Evolutionary conservation across 345 rosid species (phyloP).

Genomic region (Acer campestre): DNA sequence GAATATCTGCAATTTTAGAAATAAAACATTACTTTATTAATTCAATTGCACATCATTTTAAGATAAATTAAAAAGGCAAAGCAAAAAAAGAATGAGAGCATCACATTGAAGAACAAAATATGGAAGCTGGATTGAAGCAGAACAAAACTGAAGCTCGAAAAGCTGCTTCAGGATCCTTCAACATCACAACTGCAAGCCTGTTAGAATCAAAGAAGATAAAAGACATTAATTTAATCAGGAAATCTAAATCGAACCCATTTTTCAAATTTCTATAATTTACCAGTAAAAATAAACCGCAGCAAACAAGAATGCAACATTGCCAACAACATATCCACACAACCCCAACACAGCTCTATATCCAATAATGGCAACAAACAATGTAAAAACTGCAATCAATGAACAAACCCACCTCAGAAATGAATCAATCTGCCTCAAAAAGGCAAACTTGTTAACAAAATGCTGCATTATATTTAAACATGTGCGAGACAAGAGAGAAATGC

Average conservation of each 20-base stretch:
- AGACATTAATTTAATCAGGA: neutral
- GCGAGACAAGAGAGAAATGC: too few relatives aligned
- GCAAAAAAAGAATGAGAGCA: conserved; percentile 20
- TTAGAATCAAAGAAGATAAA: too few relatives aligned
- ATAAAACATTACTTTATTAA: too few relatives aligned
- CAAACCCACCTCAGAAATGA: neutral
- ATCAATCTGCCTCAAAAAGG: neutral
- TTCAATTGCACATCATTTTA: neutral
- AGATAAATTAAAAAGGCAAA: neutral
- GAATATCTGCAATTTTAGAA: too few relatives aligned
- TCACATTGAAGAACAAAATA: conserved; percentile 87
- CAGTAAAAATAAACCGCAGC: conserved; percentile 60
- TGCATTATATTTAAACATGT: too few relatives aligned
- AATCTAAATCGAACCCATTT: neutral
- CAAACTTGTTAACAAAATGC: too few relatives aligned
- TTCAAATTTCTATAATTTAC: conserved; percentile 19
- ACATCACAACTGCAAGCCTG: conserved; percentile 14
- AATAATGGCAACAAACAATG: conserved; percentile 65
- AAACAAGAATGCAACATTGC: too few relatives aligned
- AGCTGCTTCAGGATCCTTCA: conserved; percentile 71
- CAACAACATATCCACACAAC: conserved; percentile 38
- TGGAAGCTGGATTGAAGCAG: conserved; percentile 91
- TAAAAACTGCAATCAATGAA: conserved; percentile 52
- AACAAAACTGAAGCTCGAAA: conserved; percentile 70
- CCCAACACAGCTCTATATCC: conserved; percentile 83